Conservation (phyloP, 331 rosid species). For the Erythrophleum ivorense region DNA sequence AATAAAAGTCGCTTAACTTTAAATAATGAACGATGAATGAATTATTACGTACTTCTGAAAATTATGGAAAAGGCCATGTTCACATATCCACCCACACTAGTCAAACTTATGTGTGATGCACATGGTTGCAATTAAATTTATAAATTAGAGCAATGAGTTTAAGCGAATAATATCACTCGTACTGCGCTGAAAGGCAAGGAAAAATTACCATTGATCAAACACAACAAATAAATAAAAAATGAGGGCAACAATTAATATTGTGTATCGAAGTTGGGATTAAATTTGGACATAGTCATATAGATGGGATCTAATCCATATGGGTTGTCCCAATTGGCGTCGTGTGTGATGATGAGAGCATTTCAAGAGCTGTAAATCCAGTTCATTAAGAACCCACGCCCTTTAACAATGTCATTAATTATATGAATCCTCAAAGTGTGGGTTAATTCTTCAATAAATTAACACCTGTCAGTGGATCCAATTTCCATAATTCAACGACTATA, state of each 20-base stretch:
- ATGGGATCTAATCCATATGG: constrained; percentile 71
- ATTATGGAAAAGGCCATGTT: background rate
- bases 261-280: constrained; percentile 33
- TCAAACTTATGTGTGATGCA: background rate
- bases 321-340: constrained; percentile 53
- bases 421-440: background rate
- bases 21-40: background rate
- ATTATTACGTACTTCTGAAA: too few relatives aligned
- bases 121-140: background rate
- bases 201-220: constrained; percentile 23
- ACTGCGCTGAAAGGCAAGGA: constrained; percentile 1
- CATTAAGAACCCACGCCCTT: background rate
- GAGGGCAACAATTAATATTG: background rate
- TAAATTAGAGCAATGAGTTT: too few relatives aligned
- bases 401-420: too few relatives aligned
- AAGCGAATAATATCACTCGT: background rate
- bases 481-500: background rate
- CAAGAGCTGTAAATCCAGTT: constrained; percentile 40
- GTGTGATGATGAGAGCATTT: constrained; percentile 46
- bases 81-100: background rate
- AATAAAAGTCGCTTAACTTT: background rate
- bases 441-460: background rate
- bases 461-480: constrained; percentile 40
- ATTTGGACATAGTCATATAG: constrained; percentile 35
- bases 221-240: constrained; percentile 6